Base-by-base conservation (phyloP, 1,284 basidiomycete genomes). In the Puccinia coronata region DNA sequence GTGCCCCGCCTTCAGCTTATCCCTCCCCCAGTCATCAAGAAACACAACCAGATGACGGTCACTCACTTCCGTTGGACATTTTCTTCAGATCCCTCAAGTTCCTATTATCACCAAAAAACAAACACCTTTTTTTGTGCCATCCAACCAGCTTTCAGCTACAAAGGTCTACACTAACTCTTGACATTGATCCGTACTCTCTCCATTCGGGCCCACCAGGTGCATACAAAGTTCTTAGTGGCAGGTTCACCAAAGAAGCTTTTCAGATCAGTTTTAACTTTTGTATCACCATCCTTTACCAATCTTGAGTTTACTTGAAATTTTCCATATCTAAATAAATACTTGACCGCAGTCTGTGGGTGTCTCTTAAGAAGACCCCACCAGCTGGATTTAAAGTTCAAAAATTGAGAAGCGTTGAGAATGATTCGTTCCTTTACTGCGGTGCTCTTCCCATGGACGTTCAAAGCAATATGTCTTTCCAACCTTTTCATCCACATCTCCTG, bases 401-500 rank as follows among this genome's bases (percentile, higher is more conserved):
- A 6, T 43, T 67, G 41, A 67, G 36, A 47, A 67, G 34, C 39
- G 20, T 31, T 25, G 18, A 67, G 43, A 67, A 67, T 67, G 63
- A 14, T 67, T 43, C 43, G 9, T 36, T 47, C 41, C 28, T 34
- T 9, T 3, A 41, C 36, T 39, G 8, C 34, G n/a, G n/a, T n/a
- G 43, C 63, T 51, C 39, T 71, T 25, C 39, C 47, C 23, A 51
- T 47, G 18, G 28, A 71, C 47, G 28, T 31, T 41, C 20, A 16
- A 9, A 71, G 34, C 25, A 28, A 31, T 71, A 25, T 71, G 23
- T 25, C n/a, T 71, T n/a, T 71, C 51, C 69, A 71, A 31, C 69
- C 18, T 51, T 34, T 71, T 20, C 16, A 47, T 71, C 18, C 47
- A 47, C 16, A 43, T 51, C 16, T 39, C 69, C 18, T 51, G 6